Base-by-base conservation (phyloP, 495 filamentous ascomycete genomes). In the Diplogelasinospora grovesii region DNA sequence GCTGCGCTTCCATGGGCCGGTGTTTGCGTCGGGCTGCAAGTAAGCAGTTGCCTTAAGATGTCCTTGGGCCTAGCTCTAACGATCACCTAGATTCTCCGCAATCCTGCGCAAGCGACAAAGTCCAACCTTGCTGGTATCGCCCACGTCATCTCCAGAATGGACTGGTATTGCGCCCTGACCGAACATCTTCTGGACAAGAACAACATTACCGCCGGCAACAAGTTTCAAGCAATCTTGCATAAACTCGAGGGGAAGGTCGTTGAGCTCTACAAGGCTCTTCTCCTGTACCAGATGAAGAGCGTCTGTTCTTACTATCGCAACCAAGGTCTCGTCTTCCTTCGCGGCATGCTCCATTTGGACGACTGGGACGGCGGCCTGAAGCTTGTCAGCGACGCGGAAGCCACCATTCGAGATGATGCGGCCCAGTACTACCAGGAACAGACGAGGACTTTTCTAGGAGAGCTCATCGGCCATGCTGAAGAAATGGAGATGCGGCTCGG, bases 281-380 rank as follows among this genome's bases (percentile, higher is more conserved):
- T 64, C 14, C 39, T 42, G 9, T 61, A 60, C 34, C 48, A 65
- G 44, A 55, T 62, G 28, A 64, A 60, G 31, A 63, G 63, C 43
- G 41, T 57, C 22, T 57, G 53, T 23, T 56, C 41, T 0, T 66
- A 61, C 47, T 57, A 60, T 34, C 47, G 50, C 10, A 48, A 54
- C 19, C 57, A 48, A 41, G 34, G 26, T 8, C 41, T 43, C 8
- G 40, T 39, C 11, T 49, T 61, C 9, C 28, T 58, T 27, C 53
- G 53, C 21, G 33, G 39, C 19, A 28, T 60, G 15, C 16, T 30
- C 1, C 39, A 40, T 10, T 27, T 43, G 18, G 43, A 46, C 30
- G 40, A 54, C 38, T 61, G 57, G 57, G 52, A 49, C 23, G 47
- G 37, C 20, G 38, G 51, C 39, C 31, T 61, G 36, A 42, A 56